Base-by-base conservation (phyloP, 306 rosid species). In the Glycyrrhiza uralensis region DNA sequence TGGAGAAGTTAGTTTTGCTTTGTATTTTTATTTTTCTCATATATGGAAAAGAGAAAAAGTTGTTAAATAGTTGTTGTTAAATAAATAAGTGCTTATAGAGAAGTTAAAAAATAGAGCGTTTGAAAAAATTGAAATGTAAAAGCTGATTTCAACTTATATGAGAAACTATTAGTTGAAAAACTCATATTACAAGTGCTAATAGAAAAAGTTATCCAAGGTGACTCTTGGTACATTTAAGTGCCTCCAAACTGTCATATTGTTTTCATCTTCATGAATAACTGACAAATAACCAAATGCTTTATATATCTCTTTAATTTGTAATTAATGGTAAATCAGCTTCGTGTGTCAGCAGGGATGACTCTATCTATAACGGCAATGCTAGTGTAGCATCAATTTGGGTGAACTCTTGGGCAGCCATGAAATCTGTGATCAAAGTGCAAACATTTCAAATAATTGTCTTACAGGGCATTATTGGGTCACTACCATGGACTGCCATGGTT, bases 401-500 rank as follows among this genome's bases (percentile, higher is more conserved):
- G 15, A 87, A 84, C 74, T 91, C 99, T 39, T 91, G 95, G 95
- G 71, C 70, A 3, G 97, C 96, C 45, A 91, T 82, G 85, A 94
- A 88, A 81, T 70, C 85, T 46, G 96, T 94, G 62, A 79, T 75
- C 75, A 89, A 88, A 86, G 91, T 94, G 77, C 26, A 69, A 76
- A 94, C 99, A 45, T 94, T 94, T 79, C 96, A 88, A 82, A 81
- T 94, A 44, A 89, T 94, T 57, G 99, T 94, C 74, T 60, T 94
- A 81, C 99, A 91, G 82, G 97, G 99, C 22, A 69, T 91, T 64
- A 79, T 94, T 63, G 97, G 97, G 29, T 94, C 97, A 5, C 86
- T 94, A 28, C 99, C 99, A n/a, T 94, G 99, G 99, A 94, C 97
- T 54, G 97, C 99, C 82, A 94, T 91, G 99, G 99, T 94, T 80